Base-by-base conservation (phyloP, 2,329 filamentous ascomycete genomes). In the Geoglossum cookeanum region DNA sequence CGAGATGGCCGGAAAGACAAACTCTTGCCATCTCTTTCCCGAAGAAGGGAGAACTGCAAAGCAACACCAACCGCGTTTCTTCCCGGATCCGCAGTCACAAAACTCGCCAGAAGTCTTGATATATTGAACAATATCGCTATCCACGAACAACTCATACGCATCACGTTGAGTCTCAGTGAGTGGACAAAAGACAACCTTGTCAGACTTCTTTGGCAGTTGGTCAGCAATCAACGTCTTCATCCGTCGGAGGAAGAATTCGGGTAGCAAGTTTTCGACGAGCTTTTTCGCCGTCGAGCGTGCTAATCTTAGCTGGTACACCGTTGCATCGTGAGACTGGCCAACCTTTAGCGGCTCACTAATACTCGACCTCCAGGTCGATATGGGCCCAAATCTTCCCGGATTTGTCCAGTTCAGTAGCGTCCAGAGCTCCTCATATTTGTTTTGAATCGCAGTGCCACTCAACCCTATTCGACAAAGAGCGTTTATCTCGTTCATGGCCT, bases 391-490 rank as follows among this genome's bases (percentile, higher is more conserved):
- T 44, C 69, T 71, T 0, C 89, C 91, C 0, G 92, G 92, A 63
- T 94, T 92, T 0, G 89, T 90, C 92, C 92, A 98, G 67, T 98
- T 94, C 2, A 98, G 74, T 0, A 98, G 74, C 0, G 89, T 94
- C 91, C 91, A 98, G 0, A 98, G 76, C 68, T 98, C 92, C 66
- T 96, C 88, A 67, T 98, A 98, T 62, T 87, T 92, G 69, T 98
- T 98, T 67, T 98, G 92, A 49, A 98, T 96, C 0, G 91, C 91
- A 0, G 92, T 98, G 1, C 92, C 92, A 0, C 90, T 97, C 7
- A 98, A 75, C 0, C 92, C 92, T 60, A 98, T 90, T 37, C 92
- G 80, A 65, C 92, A 97, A 1, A 97, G 77, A 0, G 90, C 82
- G 63, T 98, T 98, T 63, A 97, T 75, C 60, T 90, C 80, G 63